phyloP scores from a whole-genome alignment of 1,284 basidiomycete genomes.

The Takashimella koratensis region DNA sequence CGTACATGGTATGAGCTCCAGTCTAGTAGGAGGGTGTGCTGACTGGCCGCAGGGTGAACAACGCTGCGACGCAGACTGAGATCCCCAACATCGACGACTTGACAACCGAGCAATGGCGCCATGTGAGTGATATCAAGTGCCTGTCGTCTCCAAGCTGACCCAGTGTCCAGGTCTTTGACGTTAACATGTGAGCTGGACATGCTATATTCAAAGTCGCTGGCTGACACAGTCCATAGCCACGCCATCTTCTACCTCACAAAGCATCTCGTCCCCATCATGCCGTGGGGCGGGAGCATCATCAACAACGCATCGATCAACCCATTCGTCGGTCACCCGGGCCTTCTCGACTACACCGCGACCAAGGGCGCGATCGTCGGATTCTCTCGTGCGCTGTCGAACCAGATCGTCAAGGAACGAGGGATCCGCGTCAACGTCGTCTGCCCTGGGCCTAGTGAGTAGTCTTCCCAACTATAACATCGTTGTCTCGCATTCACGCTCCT shows the following conservation, averaged over 20 bases:
- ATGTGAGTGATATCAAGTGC: constrained; percentile 21
- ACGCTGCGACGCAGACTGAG: constrained; percentile 57
- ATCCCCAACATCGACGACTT: constrained; percentile 53
- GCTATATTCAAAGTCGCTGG: too few relatives aligned
- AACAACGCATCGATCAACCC: constrained; percentile 50
- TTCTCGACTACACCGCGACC: constrained; percentile 58
- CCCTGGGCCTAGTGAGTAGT: constrained; percentile 47
- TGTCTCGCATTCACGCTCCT: too few relatives aligned
- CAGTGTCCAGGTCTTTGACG: constrained; percentile 50
- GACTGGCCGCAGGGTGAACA: constrained; percentile 50
- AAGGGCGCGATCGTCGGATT: constrained; percentile 58
- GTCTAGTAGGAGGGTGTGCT: not conserved
- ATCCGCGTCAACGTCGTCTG: constrained; percentile 57
- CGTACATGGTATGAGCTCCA: constrained; percentile 10
- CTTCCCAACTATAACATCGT: constrained; percentile 17
- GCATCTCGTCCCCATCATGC: constrained; percentile 51
- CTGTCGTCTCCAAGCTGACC: not conserved
- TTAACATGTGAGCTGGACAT: constrained; percentile 37
- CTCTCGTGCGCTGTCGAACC: constrained; percentile 54
- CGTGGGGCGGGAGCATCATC: constrained; percentile 52
- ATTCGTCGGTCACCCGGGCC: constrained; percentile 55
- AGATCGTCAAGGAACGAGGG: constrained; percentile 55
- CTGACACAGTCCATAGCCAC: constrained; percentile 52
- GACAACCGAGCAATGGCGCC: constrained; percentile 55
- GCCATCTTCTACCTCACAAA: constrained; percentile 58